These are phyloP conservation scores for Boechera stricta DNA, from an alignment of 345 rosid species.

Conservation along the genomic window DNA sequence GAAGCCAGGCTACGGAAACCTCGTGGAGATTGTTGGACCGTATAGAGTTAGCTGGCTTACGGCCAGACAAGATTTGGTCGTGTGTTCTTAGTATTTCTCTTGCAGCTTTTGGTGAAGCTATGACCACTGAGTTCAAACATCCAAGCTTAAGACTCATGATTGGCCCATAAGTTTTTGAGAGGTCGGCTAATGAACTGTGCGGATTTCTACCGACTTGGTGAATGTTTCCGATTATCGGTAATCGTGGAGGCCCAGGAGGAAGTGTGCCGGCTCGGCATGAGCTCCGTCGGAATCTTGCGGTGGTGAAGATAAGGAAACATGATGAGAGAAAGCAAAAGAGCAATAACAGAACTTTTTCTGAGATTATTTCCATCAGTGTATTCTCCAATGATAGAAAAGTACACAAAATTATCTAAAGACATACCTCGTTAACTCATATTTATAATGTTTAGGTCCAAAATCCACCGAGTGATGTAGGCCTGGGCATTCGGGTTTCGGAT, in stretches of 20 bases:
- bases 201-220: conserved; percentile 41
- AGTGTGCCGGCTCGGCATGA: background rate
- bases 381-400: background rate
- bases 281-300: conserved; percentile 32
- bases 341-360: conserved; percentile 38
- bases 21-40: conserved; percentile 32
- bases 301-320: conserved; percentile 32
- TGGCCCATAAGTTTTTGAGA: conserved; percentile 49
- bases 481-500: no score
- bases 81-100: conserved; percentile 39
- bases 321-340: conserved; percentile 50
- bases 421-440: background rate
- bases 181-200: conserved; percentile 39
- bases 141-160: conserved; percentile 47
- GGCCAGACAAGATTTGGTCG: conserved; percentile 35
- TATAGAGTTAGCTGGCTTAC: conserved; percentile 18
- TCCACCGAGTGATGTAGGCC: background rate
- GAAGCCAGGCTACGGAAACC: conserved; percentile 21
- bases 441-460: background rate
- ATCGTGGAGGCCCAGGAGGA: conserved; percentile 36
- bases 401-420: background rate
- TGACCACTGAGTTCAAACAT: conserved; percentile 24
- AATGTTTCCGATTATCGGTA: conserved; percentile 54
- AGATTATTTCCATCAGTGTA: background rate
- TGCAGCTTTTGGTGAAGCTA: conserved; percentile 37